Percentiles rank a stretch among this genome's conserved stretches.
phyloP scores from a whole-genome alignment of 768 basidiomycete species.

The Kwoniella mangroviensis region DNA sequence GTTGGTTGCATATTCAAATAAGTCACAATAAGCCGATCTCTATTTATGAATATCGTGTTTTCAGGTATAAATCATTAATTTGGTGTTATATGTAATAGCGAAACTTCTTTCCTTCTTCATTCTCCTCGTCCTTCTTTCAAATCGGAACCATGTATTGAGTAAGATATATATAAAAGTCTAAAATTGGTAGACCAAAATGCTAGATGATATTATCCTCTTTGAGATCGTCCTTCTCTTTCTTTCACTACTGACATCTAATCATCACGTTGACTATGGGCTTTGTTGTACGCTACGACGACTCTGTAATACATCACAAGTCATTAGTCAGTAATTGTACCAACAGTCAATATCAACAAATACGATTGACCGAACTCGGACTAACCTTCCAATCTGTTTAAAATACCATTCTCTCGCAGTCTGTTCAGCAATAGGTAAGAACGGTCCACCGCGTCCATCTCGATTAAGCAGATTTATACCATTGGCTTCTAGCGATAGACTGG shows the following conservation, averaged over 20 bases:
- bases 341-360: slow-evolving; percentile 1
- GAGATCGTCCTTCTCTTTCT: neutral
- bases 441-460: slow-evolving; percentile 64
- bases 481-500: slow-evolving; percentile 86
- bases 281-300: slow-evolving; percentile 52
- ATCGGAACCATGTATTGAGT: too few species aligned
- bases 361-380: slow-evolving; percentile 22
- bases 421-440: slow-evolving; percentile 60
- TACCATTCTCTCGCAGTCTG: slow-evolving; percentile 57
- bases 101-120: too few species aligned
- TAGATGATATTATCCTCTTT: too few species aligned
- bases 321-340: neutral
- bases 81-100: too few species aligned
- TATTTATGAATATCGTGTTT: too few species aligned
- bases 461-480: slow-evolving; percentile 81
- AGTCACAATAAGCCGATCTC: too few species aligned
- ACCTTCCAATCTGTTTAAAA: slow-evolving; percentile 59
- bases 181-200: too few species aligned
- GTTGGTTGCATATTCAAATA: too few species aligned
- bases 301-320: slow-evolving; percentile 13
- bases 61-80: too few species aligned
- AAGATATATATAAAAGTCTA: too few species aligned
- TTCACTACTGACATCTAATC: slow-evolving; percentile 21
- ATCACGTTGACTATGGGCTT: slow-evolving; percentile 45
- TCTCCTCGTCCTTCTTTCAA: too few species aligned